A percentile compares a stretch with the other conserved stretches of the same genome.
Conservation (phyloP, 768 basidiomycete species). For the Russula ochroleuca region DNA sequence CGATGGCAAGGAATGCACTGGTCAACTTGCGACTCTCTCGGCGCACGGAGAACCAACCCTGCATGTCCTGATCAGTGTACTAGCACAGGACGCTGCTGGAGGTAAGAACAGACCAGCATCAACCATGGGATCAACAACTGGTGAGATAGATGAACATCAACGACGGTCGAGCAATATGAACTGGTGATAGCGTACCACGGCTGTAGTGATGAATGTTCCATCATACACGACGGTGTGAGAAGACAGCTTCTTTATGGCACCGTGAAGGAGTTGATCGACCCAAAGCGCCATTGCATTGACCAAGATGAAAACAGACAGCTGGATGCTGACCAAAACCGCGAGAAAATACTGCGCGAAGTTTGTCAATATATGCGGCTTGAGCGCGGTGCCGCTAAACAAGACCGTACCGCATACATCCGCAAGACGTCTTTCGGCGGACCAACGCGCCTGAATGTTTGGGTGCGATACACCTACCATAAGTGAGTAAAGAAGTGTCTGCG, state of each 20-base stretch:
- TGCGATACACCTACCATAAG: conserved; percentile 40
- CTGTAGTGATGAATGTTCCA: conserved; percentile 43
- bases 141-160: conserved; percentile 2
- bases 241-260: conserved; percentile 43
- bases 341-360: conserved; percentile 45
- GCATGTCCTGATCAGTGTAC: not conserved
- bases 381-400: conserved; percentile 19
- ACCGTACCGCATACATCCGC: conserved; percentile 46
- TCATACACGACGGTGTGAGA: conserved; percentile 41
- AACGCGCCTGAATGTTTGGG: conserved; percentile 47
- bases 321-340: conserved; percentile 50
- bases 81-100: not conserved
- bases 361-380: not conserved
- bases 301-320: conserved; percentile 51
- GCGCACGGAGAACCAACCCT: conserved; percentile 55
- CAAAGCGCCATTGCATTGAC: conserved; percentile 50
- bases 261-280: conserved; percentile 50
- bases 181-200: conserved; percentile 37
- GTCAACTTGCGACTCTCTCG: conserved; percentile 44
- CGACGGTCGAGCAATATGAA: not conserved
- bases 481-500: not conserved
- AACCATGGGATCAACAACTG: conserved; percentile 51
- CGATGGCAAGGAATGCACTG: conserved; percentile 42
- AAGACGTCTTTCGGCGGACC: conserved; percentile 50
- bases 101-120: conserved; percentile 37